phyloP scores from a whole-genome alignment of 805 yeast genomes.

The Kuraishia hungarica region DNA sequence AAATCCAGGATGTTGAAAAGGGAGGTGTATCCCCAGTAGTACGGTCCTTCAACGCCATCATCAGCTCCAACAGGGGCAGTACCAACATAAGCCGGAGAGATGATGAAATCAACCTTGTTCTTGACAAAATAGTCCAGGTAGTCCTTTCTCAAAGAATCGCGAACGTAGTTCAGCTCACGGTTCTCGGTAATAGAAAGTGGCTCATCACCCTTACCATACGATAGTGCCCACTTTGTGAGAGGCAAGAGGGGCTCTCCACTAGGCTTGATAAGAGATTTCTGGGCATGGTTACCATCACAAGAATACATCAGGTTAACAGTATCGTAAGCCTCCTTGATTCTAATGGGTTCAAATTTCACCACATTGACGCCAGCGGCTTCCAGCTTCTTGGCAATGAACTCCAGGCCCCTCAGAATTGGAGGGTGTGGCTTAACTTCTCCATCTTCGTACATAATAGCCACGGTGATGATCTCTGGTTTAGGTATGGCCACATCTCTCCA shows the following conservation, averaged over 20 bases:
- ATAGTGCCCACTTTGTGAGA: slow-evolving; percentile 53
- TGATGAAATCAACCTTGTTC: slow-evolving; percentile 53
- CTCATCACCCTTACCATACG: slow-evolving; percentile 50
- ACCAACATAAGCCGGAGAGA: slow-evolving; percentile 61
- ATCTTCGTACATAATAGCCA: slow-evolving; percentile 58
- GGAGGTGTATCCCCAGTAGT: slow-evolving; percentile 71
- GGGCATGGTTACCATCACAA: slow-evolving; percentile 61
- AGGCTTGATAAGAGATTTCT: slow-evolving; percentile 37
- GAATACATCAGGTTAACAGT: slow-evolving; percentile 48
- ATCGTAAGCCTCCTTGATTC: slow-evolving; percentile 48
- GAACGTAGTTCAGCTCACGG: slow-evolving; percentile 41
- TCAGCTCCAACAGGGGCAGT: slow-evolving; percentile 63
- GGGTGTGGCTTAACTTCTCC: slow-evolving; percentile 62
- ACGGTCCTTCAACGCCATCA: slow-evolving; percentile 31
- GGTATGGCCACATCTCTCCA: slow-evolving; percentile 40
- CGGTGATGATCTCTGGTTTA: slow-evolving; percentile 36
- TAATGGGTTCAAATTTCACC: slow-evolving; percentile 49
- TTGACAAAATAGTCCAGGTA: slow-evolving; percentile 45
- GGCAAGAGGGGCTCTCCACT: slow-evolving; percentile 67
- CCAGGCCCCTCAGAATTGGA: slow-evolving; percentile 50
- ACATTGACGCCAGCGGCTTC: slow-evolving; percentile 50
- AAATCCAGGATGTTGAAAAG: slow-evolving; percentile 61
- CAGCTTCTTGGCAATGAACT: slow-evolving; percentile 44
- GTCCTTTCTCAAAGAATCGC: slow-evolving; percentile 53
- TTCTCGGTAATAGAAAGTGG: slow-evolving; percentile 39